Evolutionary conservation across 2,329 filamentous ascomycete species (phyloP), one percentile per base, ranked within the genome.

Genomic region (Cylindrodendrum hubeiense): DNA sequence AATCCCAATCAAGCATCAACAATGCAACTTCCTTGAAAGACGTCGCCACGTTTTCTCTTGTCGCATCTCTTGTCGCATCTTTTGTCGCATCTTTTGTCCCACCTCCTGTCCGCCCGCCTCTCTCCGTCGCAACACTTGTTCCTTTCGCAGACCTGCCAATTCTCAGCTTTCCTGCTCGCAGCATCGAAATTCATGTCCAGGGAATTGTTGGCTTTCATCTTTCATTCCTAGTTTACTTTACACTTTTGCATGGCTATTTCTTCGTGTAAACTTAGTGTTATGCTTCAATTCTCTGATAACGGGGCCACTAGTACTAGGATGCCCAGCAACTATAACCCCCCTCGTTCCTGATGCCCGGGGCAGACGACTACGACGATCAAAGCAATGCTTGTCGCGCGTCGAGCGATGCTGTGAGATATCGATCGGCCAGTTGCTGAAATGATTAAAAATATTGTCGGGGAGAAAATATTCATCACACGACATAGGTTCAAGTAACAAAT

Each of bases 1-100:
- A 34, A 52, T 47, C 41, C 57, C 57, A 53, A 53, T 53, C 30
- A 54, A 49, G 34, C 12, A 13, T 33, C 8, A 28, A 12, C 19
- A 13, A 50, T 33, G 28, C 26, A 26, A 30, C 24, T 10, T n/a
- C 13, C 21, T n/a, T n/a, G n/a, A n/a, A n/a, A n/a, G n/a, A n/a
- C n/a, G n/a, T 39, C 37, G 37, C 15, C 15, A n/a, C 37, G 37
- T 39, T 39, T n/a, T 39, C 37, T 39, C 15, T n/a, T n/a, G 37
- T 39, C 37, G n/a, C 37, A n/a, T 8, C 8, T 34, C 33, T 13
- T 34, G 4, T 34, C 33, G 33, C 10, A 12, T 10, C 28, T 33
- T n/a, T n/a, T n/a, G n/a, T n/a, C n/a, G n/a, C n/a, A n/a, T 39
- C 37, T 39, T 5, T n/a, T n/a, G 37, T 39, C 37, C n/a, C 37